These are phyloP conservation scores for Pythium phragmiticola DNA, from an alignment of 352 stramenopile species.

Conservation along the genomic window DNA sequence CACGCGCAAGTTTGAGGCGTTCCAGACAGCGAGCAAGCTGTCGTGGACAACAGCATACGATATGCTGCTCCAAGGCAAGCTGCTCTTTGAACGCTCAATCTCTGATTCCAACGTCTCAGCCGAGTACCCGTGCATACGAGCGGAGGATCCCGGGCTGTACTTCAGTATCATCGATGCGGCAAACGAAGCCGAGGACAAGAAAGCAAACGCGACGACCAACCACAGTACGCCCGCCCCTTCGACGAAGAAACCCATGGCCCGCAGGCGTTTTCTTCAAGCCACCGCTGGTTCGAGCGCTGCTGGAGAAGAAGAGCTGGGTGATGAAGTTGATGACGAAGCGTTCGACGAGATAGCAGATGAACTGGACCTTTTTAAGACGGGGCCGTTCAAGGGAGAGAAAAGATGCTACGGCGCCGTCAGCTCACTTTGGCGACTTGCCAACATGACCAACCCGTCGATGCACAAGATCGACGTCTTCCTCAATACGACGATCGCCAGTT, in stretches of 20 bases:
- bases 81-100: conserved; percentile 36
- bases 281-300: not conserved
- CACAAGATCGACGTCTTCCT: conserved; percentile 32
- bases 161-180: not conserved
- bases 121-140: conserved; percentile 33
- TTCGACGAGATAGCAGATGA: not conserved
- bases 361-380: conserved; percentile 6
- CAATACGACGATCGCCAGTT: conserved; percentile 20
- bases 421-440: conserved; percentile 30
- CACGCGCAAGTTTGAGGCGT: conserved; percentile 9
- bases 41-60: conserved; percentile 35
- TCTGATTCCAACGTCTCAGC: conserved; percentile 36
- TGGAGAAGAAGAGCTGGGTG: not conserved
- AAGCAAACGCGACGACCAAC: not conserved
- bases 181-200: not conserved
- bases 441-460: conserved; percentile 28
- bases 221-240: not conserved
- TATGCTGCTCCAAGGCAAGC: conserved; percentile 42
- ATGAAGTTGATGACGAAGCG: not conserved
- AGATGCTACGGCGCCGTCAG: conserved; percentile 35
- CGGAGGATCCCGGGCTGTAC: conserved; percentile 16
- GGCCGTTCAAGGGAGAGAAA: conserved; percentile 27
- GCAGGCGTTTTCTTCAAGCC: not conserved
- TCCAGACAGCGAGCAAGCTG: conserved; percentile 24
- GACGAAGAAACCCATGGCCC: not conserved